Base-by-base conservation (phyloP, 75 land plant species). In the Cupressus sempervirens region DNA sequence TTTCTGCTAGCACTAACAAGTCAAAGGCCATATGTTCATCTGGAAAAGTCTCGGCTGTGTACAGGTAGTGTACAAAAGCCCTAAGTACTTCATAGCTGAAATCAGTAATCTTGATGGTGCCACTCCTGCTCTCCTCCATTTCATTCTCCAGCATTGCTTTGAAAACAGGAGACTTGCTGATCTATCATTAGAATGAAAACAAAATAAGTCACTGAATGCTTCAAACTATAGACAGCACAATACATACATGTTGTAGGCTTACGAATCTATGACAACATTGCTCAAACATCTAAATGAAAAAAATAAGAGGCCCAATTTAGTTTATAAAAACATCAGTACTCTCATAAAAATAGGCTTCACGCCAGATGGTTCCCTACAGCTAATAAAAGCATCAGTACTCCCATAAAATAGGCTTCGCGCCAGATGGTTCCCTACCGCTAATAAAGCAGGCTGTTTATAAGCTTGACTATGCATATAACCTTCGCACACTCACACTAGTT, bases 21-120 rank as follows among this genome's bases (percentile, higher is more conserved):
- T 95, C 94, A 82, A 81, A 88, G 7, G 97, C 94, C 84, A 91
- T 82, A 36, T 88, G 88, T 86, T 94, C 93, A 84, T 95, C 97
- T 48, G 95, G 93, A 46, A 87, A 89, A 32, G 84, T 87, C 79
- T 95, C 97, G 12, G 97, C 97, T 43, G 97, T 94, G 90, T 95
- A 95, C 76, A 95, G 72, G 77, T 92, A 94, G 77, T 90, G 90
- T 20, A 95, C 87, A 80, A 95, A 95, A 11, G 91, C 88, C 18
- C 93, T 90, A 9, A 95, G 93, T 18, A 92, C 92, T 36, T 95
- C 95, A 81, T 90, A 91, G 40, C 94, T 85, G 26, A 91, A 92
- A 82, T 94, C 96, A 40, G 88, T 88, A 58, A 94, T 91, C 85
- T 93, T 94, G 75, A 94, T 94, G 26, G 90, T 91, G 26, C 93